Conservation (phyloP, 257 asterid species). For the Penstemon davidsonii region DNA sequence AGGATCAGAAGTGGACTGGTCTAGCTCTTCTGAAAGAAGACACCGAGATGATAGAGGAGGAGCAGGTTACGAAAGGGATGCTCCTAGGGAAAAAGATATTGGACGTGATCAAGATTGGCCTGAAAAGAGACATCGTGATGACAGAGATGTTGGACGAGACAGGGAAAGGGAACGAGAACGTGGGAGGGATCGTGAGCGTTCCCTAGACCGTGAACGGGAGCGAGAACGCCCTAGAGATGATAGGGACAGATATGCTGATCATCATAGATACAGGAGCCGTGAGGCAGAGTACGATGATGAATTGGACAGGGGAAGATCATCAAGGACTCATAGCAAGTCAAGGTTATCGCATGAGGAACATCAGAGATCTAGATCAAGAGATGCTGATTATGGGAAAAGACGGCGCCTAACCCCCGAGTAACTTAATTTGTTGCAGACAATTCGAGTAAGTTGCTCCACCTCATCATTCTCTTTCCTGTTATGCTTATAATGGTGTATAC, state of each 20-base stretch:
- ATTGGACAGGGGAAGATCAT: slow-evolving; percentile 70
- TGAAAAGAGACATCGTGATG: slow-evolving; percentile 63
- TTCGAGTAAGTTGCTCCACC: slow-evolving; percentile 46
- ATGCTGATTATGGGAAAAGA: slow-evolving; percentile 74
- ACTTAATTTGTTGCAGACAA: slow-evolving; percentile 29
- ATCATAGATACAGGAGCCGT: slow-evolving; percentile 62
- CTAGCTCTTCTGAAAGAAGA: slow-evolving; percentile 82
- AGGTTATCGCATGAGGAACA: slow-evolving; percentile 61
- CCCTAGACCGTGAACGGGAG: slow-evolving; percentile 49
- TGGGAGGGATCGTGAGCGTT: slow-evolving; percentile 58
- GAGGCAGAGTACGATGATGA: slow-evolving; percentile 68
- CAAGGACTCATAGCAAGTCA: slow-evolving; percentile 66
- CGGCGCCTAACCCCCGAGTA: slow-evolving; percentile 64
- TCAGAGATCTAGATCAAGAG: slow-evolving; percentile 73
- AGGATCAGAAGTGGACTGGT: slow-evolving; percentile 81
- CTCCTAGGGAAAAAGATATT: slow-evolving; percentile 50
- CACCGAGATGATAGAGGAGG: slow-evolving; percentile 73
- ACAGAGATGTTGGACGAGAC: slow-evolving; percentile 58
- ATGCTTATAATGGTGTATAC: not conserved
- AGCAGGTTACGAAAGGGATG: slow-evolving; percentile 59
- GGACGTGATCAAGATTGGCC: slow-evolving; percentile 58
- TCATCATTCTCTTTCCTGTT: slow-evolving; percentile 8
- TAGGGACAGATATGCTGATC: slow-evolving; percentile 62
- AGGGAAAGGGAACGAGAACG: slow-evolving; percentile 64
- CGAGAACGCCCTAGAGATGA: slow-evolving; percentile 63